Evolutionary conservation across 352 stramenopile genomes (phyloP).

Genomic region (Phytophthora quininea): DNA sequence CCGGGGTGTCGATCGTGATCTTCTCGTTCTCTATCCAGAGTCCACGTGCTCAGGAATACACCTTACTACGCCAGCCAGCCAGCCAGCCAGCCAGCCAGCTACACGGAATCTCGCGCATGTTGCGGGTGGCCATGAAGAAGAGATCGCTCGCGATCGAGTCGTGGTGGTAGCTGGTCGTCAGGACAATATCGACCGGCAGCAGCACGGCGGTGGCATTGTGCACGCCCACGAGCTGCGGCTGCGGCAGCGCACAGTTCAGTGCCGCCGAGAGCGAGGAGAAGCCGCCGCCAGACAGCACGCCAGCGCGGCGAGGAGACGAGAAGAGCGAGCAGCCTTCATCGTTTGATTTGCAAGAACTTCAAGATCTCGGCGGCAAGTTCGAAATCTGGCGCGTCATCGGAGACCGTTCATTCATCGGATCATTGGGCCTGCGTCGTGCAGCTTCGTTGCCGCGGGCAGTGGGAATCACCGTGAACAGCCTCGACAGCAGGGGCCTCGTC

Average conservation of each 20-base stretch:
- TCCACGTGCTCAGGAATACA: background rate
- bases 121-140: constrained; percentile 23
- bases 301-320: constrained; percentile 6
- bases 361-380: background rate
- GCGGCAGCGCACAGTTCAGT: constrained; percentile 35
- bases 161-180: constrained; percentile 14
- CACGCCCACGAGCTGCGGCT: constrained; percentile 31
- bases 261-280: background rate
- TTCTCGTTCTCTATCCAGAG: constrained; percentile 19
- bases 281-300: background rate
- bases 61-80: too few relatives aligned
- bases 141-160: constrained; percentile 4
- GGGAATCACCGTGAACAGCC: too few relatives aligned
- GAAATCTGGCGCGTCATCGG: background rate
- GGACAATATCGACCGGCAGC: constrained; percentile 25
- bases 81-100: background rate
- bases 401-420: too few relatives aligned
- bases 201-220: constrained; percentile 32
- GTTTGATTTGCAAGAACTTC: background rate
- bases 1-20: constrained; percentile 28
- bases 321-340: background rate
- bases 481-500: too few relatives aligned
- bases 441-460: too few relatives aligned
- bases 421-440: too few relatives aligned
- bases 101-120: constrained; percentile 30